Base-by-base conservation (phyloP, 805 yeast species). In the Priceomyces castillae region DNA sequence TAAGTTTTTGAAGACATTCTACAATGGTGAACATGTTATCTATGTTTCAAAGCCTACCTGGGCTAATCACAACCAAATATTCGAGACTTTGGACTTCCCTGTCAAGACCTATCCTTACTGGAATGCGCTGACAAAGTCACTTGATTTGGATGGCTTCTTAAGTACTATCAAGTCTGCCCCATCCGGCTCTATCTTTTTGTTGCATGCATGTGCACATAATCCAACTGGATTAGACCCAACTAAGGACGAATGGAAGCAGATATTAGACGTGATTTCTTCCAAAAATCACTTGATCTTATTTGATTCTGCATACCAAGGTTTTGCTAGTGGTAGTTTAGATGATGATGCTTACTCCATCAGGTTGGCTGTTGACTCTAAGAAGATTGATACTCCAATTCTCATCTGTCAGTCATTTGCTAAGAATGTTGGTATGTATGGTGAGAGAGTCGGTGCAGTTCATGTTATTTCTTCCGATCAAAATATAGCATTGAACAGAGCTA, bases 171-270 rank as follows among this genome's bases (percentile, higher is more conserved):
- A 77, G 37, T 44, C 62, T 16, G 95, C 97, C 10, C 84, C 84
- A 42, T 61, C 64, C 6, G 95, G 95, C 39, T 88, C 96, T 12
- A 60, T 89, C 36, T 82, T 92, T 54, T 65, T 92, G 45, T 74
- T 92, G 47, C 99, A 92, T 62, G 90, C 98, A 3, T 90, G 97
- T 65, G 98, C 98, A 26, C 99, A 92, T 69, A 92, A 92, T 65
- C 98, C 99, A 46, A 92, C 98, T 17, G 99, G 98, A 34, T 80
- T 92, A 54, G 99, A 92, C 64, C 98, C 98, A 44, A 80, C 86
- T 2, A 71, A 73, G 46, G 85, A 77, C 40, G 86, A 92, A 69
- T 92, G 99, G 99, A 64, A 64, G 37, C 54, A 73, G 57, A 83
- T 94, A 41, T 73, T 87, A 37, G 73, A 76, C 35, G 84, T 81